Conservation (phyloP, 2,329 filamentous ascomycete species). For the Tolypocladium ophioglossoides region DNA sequence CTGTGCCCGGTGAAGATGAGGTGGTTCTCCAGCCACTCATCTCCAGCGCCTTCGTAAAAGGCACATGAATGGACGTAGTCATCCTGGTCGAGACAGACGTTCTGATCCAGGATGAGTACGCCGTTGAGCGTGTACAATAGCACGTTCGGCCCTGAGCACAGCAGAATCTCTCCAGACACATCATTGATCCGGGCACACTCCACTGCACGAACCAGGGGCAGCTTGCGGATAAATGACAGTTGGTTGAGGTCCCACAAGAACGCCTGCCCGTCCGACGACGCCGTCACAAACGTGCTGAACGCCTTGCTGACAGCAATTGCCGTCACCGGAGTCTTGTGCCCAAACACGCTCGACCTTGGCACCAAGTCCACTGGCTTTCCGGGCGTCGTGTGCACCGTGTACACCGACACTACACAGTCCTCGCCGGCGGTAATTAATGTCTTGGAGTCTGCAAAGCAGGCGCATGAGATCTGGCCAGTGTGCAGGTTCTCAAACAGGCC, state of each 20-base stretch:
- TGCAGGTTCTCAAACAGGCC: constrained; percentile 92
- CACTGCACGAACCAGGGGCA: constrained; percentile 46
- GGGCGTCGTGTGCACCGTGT: constrained; percentile 54
- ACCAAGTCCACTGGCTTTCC: constrained; percentile 68
- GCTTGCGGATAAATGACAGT: constrained; percentile 70
- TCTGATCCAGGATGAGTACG: constrained; percentile 68
- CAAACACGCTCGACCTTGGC: constrained; percentile 73
- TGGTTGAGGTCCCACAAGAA: constrained; percentile 93
- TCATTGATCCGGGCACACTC: constrained; percentile 84
- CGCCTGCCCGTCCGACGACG: constrained; percentile 69
- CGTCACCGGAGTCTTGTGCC: constrained; percentile 76
- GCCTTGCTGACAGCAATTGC: constrained; percentile 77
- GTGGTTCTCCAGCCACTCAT: constrained; percentile 83
- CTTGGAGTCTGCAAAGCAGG: constrained; percentile 78
- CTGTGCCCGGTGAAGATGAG: constrained; percentile 85
- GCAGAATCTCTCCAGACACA: constrained; percentile 77
- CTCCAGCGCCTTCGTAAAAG: constrained; percentile 84
- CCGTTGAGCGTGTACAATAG: constrained; percentile 84
- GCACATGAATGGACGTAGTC: constrained; percentile 75
- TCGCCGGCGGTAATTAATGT: constrained; percentile 86
- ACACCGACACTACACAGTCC: constrained; percentile 84
- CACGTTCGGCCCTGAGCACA: constrained; percentile 68
- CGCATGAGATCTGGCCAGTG: constrained; percentile 75
- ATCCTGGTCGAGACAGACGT: constrained; percentile 58
- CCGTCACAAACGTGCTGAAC: constrained; percentile 79